Evolutionary conservation across 768 basidiomycete genomes (phyloP), one percentile per base, ranked within the genome.

Genomic region (Lactifluus pinguis): DNA sequence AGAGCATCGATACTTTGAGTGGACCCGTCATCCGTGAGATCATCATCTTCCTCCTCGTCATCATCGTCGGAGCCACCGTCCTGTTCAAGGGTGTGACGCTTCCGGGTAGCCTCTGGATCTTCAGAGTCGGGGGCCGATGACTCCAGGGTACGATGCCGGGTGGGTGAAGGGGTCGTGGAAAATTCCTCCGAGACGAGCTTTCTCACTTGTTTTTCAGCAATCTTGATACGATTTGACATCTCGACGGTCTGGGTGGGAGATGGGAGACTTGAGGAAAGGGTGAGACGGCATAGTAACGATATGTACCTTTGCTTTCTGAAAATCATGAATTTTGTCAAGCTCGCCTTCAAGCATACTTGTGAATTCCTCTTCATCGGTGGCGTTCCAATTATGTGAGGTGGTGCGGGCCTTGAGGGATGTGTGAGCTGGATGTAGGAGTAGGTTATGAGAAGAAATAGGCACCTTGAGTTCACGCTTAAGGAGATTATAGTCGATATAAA

Each of bases 401-500:
- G 82, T 87, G 36, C 81, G 77, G 52, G 72, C 69, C 82, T 81
- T 42, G 53, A 59, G 41, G 10, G 21, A 34, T 45, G 19, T 19
- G 49, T 63, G 25, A 54, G 59, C 4, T 9, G n/a, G 41, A 42
- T 29, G n/a, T 1, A 21, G 39, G 19, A 29, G 49, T 19, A 25
- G 47, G 11, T 30, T 4, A 17, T 42, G 15, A 17, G 3, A 25
- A n/a, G 49, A 32, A 45, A 14, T 4, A 21, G 17, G 2, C 47
- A 86, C 88, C 78, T 98, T 97, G 66, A 98, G 83, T 65, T 91
- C 87, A 57, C 89, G 88, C 74, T 98, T 98, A 48, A 98, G 79
- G 8, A 79, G 77, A 68, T 89, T 90, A 68, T 98, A 98, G 74
- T 94, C 83, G 59, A 98, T 80, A 70, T 98, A 98, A 68, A 86